These are phyloP conservation scores for Paraconiothyrium brasiliense DNA, from an alignment of 2,329 filamentous ascomycete genomes.

Conservation along the genomic window DNA sequence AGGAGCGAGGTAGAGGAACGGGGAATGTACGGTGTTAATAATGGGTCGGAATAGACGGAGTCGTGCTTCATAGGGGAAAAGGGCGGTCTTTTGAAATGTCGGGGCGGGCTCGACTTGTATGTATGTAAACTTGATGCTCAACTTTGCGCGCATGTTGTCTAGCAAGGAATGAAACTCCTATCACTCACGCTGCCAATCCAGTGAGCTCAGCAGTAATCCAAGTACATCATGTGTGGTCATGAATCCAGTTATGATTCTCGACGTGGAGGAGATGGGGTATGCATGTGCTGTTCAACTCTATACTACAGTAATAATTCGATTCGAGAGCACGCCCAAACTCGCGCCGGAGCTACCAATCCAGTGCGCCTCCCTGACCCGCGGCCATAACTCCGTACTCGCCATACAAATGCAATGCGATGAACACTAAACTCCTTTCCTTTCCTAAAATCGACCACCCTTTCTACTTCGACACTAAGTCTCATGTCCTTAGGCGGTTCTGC, in stretches of 20 bases:
- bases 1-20: neutral
- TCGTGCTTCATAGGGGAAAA: neutral
- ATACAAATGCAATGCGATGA: conserved; percentile 9
- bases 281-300: conserved; percentile 8
- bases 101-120: neutral
- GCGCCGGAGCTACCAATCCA: conserved; percentile 6
- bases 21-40: neutral
- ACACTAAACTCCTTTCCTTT: neutral
- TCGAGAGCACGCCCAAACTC: conserved; percentile 3
- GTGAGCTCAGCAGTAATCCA: neutral
- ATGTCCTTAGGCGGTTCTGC: neutral
- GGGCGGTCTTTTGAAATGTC: neutral
- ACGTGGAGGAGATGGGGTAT: neutral
- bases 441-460: neutral
- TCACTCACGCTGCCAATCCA: neutral
- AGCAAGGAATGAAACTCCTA: neutral
- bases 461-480: neutral
- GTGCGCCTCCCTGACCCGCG: neutral
- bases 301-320: conserved; percentile 7
- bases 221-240: neutral
- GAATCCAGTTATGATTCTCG: neutral
- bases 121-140: neutral
- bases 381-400: neutral
- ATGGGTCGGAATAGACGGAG: neutral
- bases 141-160: neutral